phyloP scores from a whole-genome alignment of 208 protist species.

The Naegleria lovaniensis region DNA sequence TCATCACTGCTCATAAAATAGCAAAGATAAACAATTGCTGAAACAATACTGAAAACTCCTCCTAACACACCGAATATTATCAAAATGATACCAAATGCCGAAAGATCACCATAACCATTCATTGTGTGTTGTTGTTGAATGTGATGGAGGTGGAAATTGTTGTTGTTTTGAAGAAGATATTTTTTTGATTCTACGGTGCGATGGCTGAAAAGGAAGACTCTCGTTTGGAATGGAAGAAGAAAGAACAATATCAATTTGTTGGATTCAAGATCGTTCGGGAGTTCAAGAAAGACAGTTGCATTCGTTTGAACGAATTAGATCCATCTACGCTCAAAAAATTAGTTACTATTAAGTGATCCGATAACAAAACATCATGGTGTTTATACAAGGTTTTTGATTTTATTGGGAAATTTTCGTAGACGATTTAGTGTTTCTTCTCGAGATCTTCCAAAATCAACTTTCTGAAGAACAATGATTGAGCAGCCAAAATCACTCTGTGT shows the following conservation, averaged over 20 bases:
- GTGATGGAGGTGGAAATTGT: no score
- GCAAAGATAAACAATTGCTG: neutral
- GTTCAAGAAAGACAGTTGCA: no score
- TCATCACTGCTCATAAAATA: slow-evolving; percentile 7
- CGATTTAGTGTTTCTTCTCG: neutral
- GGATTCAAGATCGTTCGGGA: no score
- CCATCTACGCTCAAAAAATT: no score
- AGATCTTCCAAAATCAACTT: slow-evolving; percentile 22
- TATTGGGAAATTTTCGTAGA: neutral
- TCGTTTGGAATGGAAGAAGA: no score
- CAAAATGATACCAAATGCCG: neutral
- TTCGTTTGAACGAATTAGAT: no score
- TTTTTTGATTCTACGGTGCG: neutral
- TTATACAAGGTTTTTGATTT: neutral
- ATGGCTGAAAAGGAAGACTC: no score
- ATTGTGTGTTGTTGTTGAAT: neutral
- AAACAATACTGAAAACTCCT: neutral
- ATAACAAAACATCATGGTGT: no score
- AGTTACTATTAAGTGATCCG: no score
- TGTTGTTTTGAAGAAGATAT: no score
- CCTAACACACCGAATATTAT: neutral
- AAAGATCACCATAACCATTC: neutral
- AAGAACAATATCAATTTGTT: no score
- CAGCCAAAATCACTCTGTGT: slow-evolving; percentile 21
- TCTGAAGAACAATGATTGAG: slow-evolving; percentile 24